A percentile compares a stretch with the other conserved stretches of the same genome.
Evolutionary conservation across 83 land plant species (phyloP).

Genomic region (Picea abies): DNA sequence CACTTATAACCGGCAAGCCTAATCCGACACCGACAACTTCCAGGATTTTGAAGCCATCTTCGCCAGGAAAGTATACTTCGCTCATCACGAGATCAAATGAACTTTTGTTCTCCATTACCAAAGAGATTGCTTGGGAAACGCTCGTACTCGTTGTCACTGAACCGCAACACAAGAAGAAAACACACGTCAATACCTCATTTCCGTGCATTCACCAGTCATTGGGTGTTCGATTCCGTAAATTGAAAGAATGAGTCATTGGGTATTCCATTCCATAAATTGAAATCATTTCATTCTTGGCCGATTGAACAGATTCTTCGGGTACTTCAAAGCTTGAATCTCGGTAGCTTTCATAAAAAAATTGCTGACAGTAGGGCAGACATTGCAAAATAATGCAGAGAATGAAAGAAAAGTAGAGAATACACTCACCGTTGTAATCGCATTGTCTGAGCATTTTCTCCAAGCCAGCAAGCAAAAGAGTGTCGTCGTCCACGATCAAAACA

Average conservation of each 20-base stretch:
- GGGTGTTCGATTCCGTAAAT: too few species aligned
- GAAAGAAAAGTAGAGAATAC: too few species aligned
- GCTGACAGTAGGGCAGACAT: too few species aligned
- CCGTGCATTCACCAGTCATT: not conserved
- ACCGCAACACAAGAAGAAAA: not conserved
- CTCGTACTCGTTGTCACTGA: conserved; percentile 75
- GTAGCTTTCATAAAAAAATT: too few species aligned
- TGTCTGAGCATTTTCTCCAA: not conserved
- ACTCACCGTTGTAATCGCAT: not conserved
- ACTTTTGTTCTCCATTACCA: conserved; percentile 65
- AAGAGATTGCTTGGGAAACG: conserved; percentile 54
- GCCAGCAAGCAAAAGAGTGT: not conserved
- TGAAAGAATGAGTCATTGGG: too few species aligned
- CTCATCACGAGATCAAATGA: conserved; percentile 73
- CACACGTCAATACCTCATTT: conserved; percentile 3
- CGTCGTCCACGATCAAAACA: not conserved
- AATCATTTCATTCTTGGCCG: too few species aligned
- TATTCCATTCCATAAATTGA: too few species aligned
- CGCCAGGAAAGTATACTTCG: conserved; percentile 81
- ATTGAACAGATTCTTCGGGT: too few species aligned
- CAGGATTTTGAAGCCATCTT: conserved; percentile 75
- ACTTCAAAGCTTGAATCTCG: too few species aligned
- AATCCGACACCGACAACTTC: conserved; percentile 69
- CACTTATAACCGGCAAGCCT: conserved; percentile 81
- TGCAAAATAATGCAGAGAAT: too few species aligned